Base-by-base conservation (phyloP, 306 rosid species). In the Vigna angularis region DNA sequence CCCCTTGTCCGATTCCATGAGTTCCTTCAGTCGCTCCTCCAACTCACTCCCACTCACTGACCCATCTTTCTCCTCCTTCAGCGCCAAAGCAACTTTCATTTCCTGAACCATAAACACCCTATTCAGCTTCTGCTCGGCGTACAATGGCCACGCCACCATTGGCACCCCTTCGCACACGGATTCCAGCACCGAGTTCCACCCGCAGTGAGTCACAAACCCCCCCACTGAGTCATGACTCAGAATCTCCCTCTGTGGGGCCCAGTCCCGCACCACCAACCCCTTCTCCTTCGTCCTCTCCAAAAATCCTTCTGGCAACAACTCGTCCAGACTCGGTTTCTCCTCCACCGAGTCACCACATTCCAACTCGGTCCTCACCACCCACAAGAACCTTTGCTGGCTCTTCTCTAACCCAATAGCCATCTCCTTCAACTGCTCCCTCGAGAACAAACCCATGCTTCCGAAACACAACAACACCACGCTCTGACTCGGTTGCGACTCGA, bases 141-240 rank as follows among this genome's bases (percentile, higher is more conserved):
- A 90, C 5, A 87, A 52, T 4, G 94, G 91, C 95, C 95, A 88
- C 4, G 86, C 69, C 34, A 85, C 66, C 85, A 74, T 77, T 2
- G 76, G 84, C 70, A 77, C 85, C 1, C 85, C 85, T 40, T 34
- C 78, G 9, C 81, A 72, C 2, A 86, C 74, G 0, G 90, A 82
- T 47, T 91, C 97, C 55, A 91, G 42, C 47, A 88, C 87, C 22
- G 90, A 91, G 82, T 89, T 91, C 97, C 94, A 91, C 4, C 94
- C 97, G 47, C 87, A 85, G 16, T 88, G 93, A 17, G 85, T 87
- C 84, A 91, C 91, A 12, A 91, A 91, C 55, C 97, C 95, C 5
- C 90, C 95, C 2, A 90, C 84, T 1, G 97, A 82, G 20, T 80
- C 44, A 11, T 90, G 93, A 62, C 80, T 82, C 47, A 92, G 72